Evolutionary conservation across 129 eudicot genomes (phyloP), one percentile per base, ranked within the genome.

Genomic region (Arctium minus): DNA sequence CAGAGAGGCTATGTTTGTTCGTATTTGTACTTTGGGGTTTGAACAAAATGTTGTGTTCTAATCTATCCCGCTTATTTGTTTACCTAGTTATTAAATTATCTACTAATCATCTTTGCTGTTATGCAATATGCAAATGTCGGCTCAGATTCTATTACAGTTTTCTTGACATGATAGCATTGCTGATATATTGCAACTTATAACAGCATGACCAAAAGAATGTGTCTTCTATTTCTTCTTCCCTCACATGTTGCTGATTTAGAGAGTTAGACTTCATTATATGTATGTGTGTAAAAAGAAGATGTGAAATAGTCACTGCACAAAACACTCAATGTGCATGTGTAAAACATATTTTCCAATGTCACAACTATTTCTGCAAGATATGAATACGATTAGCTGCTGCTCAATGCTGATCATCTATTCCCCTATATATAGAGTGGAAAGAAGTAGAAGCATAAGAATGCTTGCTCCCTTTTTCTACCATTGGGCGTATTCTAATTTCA

Each of bases 1-100:
- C 72, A 72, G 76, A 33, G 85, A 68, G 79, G 70, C 62, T 87
- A 77, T 77, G 83, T 72, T 73, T 32, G 76, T 86, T 46, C 32
- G 71, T 78, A 74, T 35, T 40, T 79, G 86, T 72, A 38, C 40
- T 22, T 68, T 32, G 46, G 80, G 60, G 69, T 74, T 81, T 82
- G 75, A 82, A 67, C 80, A 75, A 29, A 33, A 6, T 82, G 77
- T 64, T 67, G 80, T 64, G 70, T 77, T 82, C 40, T 18, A 72
- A 80, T 37, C 42, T 72, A 56, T 75, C 56, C 29, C 46, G 3
- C 10, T 76, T 83, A 37, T 38, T 75, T 83, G 81, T 70, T 77
- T 83, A 76, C 69, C 72, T 82, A 74, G 74, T 75, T 65, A 37
- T 15, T 17, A 1, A 73, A 12, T 38, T 81, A 44, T 60, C 72